These are phyloP conservation scores for Candida alai DNA, from an alignment of 805 yeast species.

Conservation along the genomic window DNA sequence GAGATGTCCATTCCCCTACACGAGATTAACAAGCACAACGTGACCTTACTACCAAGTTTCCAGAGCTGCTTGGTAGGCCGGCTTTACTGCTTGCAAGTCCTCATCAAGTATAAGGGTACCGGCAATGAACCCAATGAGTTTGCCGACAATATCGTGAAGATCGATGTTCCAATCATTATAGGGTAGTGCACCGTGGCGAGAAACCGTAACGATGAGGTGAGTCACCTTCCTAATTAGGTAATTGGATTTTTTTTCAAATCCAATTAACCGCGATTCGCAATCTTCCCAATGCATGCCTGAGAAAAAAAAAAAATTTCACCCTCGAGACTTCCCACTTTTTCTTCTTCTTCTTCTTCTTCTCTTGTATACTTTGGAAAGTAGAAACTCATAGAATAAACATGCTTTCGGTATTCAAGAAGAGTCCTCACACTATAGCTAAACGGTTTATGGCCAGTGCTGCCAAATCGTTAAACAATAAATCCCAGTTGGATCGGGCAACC, in stretches of 20 bases:
- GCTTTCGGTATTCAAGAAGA: slow-evolving; percentile 2
- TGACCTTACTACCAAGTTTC: slow-evolving; percentile 57
- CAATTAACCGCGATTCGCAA: slow-evolving; percentile 34
- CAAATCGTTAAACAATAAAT: slow-evolving; percentile 29
- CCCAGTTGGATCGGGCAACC: slow-evolving; percentile 73
- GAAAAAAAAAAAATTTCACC: neutral
- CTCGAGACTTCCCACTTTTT: neutral
- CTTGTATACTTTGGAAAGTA: neutral
- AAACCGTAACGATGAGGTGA: slow-evolving; percentile 10
- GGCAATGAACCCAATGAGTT: slow-evolving; percentile 32
- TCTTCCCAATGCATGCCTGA: slow-evolving; percentile 13
- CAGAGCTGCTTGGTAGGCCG: slow-evolving; percentile 63
- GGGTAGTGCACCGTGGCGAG: slow-evolving; percentile 18
- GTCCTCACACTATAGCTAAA: neutral
- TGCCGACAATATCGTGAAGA: slow-evolving; percentile 27
- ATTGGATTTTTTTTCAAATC: slow-evolving; percentile 8
- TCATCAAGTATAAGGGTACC: slow-evolving; percentile 41
- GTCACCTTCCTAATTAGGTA: slow-evolving; percentile 24
- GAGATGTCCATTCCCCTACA: slow-evolving; percentile 39
- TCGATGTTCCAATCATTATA: slow-evolving; percentile 36
- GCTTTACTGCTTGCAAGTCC: slow-evolving; percentile 49
- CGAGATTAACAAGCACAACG: slow-evolving; percentile 38
- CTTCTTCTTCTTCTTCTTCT: neutral
- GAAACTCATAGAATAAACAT: too few relatives aligned
- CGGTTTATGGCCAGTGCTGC: slow-evolving; percentile 33